phyloP scores from a whole-genome alignment of 2,329 filamentous ascomycete species.

The Trichoderma lentiforme region DNA sequence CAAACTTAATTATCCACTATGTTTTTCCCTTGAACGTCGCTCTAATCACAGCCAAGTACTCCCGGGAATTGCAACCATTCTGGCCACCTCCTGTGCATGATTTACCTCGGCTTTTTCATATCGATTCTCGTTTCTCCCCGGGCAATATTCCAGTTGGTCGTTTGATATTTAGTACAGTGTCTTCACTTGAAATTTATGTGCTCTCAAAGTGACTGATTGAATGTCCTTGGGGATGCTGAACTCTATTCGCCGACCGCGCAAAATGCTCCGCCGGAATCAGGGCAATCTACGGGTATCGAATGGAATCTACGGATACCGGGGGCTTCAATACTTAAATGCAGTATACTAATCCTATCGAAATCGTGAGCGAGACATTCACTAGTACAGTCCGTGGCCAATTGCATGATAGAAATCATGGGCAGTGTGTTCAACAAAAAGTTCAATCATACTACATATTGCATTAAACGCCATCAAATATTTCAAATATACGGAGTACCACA shows the following conservation, averaged over 20 bases:
- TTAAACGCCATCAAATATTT: background rate
- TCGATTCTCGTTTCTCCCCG: background rate
- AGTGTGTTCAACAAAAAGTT: background rate
- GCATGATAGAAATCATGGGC: background rate
- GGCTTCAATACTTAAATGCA: background rate
- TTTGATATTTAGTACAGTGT: background rate
- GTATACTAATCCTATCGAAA: background rate
- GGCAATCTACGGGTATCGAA: background rate
- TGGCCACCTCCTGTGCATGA: background rate
- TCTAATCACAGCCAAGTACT: background rate
- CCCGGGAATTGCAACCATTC: background rate
- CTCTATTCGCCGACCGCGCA: background rate
- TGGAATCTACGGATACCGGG: background rate
- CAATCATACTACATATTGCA: background rate
- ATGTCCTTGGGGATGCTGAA: background rate
- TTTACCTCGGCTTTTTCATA: background rate
- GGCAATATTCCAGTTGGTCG: rapidly evolving
- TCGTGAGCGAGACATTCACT: background rate
- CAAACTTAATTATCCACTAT: background rate
- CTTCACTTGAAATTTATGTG: background rate
- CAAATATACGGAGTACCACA: background rate
- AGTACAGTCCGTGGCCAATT: background rate
- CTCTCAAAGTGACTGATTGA: background rate
- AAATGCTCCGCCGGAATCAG: background rate
- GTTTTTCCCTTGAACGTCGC: background rate